Evolutionary conservation across 495 filamentous ascomycete genomes (phyloP), one percentile per base, ranked within the genome.

Genomic region (Penicillium paradoxum): DNA sequence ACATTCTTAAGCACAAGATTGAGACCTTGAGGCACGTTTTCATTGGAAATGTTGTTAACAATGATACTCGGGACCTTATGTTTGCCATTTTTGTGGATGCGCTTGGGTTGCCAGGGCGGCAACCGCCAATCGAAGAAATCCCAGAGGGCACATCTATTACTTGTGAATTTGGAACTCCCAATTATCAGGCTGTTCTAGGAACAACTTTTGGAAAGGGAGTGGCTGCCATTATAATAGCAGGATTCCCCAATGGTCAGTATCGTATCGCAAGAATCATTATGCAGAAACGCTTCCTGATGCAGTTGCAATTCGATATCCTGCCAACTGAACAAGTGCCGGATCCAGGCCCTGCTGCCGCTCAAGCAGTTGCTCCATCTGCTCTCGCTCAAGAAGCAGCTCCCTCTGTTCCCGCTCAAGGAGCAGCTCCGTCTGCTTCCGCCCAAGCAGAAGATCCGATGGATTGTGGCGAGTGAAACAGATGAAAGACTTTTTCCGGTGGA

Each of bases 161-260:
- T 22, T 48, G 45, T 32, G 10, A 1, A 2, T 27, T 27, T 10
- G 45, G 22, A 27, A 38, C 33, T n/a, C 17, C 13, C 10, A 21
- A 38, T 7, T 48, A 38, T 18, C 22, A 48, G 33, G 32, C 19
- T 8, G 17, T 48, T 27, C 14, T 48, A 15, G 45, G 45, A 3
- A 48, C 45, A 5, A 8, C 10, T 10, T n/a, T 48, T 48, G 45
- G 45, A 37, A 48, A 48, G 24, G 32, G 19, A 17, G 45, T 38
- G 9, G 7, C 19, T 38, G 45, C 45, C 34, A 0, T 48, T 17
- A 14, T 48, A 15, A 2, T 37, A 3, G 10, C 32, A 6, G 19
- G 18, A 15, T 48, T 48, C 8, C 45, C 45, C 10, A 13, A 30
- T 15, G 45, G 45, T 25, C 14, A 18, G 5, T 10, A 15, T 24